A percentile compares a stretch with the other conserved stretches of the same genome.
phyloP scores from a whole-genome alignment of 129 eudicot genomes.

The Lonicera japonica region DNA sequence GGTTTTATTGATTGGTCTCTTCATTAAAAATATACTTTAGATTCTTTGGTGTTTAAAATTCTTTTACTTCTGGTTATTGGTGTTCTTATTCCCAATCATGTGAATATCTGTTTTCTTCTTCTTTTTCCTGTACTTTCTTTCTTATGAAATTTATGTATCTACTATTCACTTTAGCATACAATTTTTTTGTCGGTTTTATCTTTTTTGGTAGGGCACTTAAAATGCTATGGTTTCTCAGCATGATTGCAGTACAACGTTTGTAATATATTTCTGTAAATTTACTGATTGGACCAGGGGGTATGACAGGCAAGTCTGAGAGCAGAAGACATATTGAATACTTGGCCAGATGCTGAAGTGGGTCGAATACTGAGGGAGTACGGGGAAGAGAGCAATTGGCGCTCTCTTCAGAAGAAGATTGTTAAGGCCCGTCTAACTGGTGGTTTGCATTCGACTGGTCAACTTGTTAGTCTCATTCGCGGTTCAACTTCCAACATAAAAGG shows the following conservation, averaged over 20 bases:
- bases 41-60: too few relatives aligned
- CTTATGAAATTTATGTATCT: neutral
- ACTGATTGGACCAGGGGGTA: slow-evolving; percentile 62
- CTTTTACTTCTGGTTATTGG: too few relatives aligned
- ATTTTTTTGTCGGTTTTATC: neutral
- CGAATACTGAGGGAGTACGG: slow-evolving; percentile 83
- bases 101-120: too few relatives aligned
- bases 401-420: slow-evolving; percentile 74
- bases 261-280: slow-evolving; percentile 24
- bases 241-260: slow-evolving; percentile 19
- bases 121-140: too few relatives aligned
- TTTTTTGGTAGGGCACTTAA: neutral
- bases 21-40: too few relatives aligned
- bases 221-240: slow-evolving; percentile 7
- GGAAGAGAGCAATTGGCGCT: slow-evolving; percentile 86
- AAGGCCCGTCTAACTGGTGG: slow-evolving; percentile 84
- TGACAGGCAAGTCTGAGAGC: slow-evolving; percentile 91
- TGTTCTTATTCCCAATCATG: too few relatives aligned
- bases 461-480: slow-evolving; percentile 61
- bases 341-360: slow-evolving; percentile 87
- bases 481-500: slow-evolving; percentile 64
- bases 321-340: slow-evolving; percentile 80
- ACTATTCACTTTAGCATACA: neutral
- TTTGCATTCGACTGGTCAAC: slow-evolving; percentile 73
- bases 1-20: too few relatives aligned